phyloP scores from a whole-genome alignment of 306 rosid species.

The Pterocarpus santalinus region DNA sequence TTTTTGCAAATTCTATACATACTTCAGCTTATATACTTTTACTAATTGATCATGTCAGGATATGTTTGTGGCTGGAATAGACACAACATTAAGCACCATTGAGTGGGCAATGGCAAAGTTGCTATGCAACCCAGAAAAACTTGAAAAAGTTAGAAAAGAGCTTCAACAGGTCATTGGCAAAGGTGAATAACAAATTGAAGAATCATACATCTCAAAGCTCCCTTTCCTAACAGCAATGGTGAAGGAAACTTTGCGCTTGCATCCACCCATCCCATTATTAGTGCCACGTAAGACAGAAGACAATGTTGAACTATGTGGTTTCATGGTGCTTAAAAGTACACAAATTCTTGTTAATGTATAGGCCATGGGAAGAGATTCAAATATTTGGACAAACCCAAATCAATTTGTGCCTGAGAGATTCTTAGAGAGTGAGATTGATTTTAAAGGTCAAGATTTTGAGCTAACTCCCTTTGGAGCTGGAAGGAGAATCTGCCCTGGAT shows the following conservation, averaged over 20 bases:
- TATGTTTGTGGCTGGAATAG: conserved; percentile 43
- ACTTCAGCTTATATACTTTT: not conserved
- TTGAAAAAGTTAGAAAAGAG: conserved; percentile 27
- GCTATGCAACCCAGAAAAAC: conserved; percentile 29
- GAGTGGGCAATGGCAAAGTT: conserved; percentile 54
- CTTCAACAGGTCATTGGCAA: conserved; percentile 2
- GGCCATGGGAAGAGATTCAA: conserved; percentile 47
- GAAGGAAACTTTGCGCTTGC: conserved; percentile 40
- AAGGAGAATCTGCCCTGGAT: conserved; percentile 41
- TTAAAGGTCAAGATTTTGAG: conserved; percentile 43
- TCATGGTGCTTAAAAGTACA: conserved; percentile 11
- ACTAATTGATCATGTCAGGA: not conserved
- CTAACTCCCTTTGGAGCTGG: conserved; percentile 48
- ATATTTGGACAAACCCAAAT: conserved; percentile 40
- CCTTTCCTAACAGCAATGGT: conserved; percentile 38
- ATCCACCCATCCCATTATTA: conserved; percentile 43
- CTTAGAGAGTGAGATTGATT: conserved; percentile 36
- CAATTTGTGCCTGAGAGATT: conserved; percentile 50
- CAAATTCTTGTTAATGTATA: conserved; percentile 42
- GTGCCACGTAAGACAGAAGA: not conserved
- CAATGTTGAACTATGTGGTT: conserved; percentile 25
- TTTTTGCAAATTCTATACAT: not conserved
- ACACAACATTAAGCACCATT: conserved; percentile 33
- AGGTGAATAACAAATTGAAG: conserved; percentile 20
- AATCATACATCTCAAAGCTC: conserved; percentile 41